Percentiles rank a stretch among this genome's conserved stretches.
These are phyloP conservation scores for Hyphodiscus sp. DNA, from an alignment of 2,329 filamentous ascomycete species.

Conservation along the genomic window DNA sequence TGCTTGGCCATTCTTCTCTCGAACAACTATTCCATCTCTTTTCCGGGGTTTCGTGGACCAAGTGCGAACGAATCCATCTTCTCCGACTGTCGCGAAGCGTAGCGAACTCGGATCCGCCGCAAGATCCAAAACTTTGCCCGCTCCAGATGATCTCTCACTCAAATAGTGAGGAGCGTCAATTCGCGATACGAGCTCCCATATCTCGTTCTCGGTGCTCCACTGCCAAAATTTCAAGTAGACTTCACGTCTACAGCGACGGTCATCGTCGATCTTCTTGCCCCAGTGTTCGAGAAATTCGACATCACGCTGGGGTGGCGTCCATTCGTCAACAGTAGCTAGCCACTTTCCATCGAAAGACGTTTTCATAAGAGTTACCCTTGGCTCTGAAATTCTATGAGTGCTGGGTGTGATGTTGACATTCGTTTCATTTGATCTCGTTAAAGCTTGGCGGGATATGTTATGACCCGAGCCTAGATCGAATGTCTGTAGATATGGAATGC, in stretches of 20 bases:
- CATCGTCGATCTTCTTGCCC: conserved; percentile 37
- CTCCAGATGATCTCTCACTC: conserved; percentile 39
- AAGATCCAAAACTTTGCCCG: conserved; percentile 62
- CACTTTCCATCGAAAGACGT: conserved; percentile 78
- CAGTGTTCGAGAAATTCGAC: conserved; percentile 49
- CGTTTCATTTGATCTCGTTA: conserved; percentile 82
- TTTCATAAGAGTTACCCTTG: conserved; percentile 67
- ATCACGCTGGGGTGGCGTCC: conserved; percentile 69
- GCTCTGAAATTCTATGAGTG: conserved; percentile 66
- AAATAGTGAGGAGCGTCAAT: conserved; percentile 76
- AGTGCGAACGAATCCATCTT: conserved; percentile 69
- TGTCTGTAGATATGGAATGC: conserved; percentile 67
- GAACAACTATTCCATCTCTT: conserved; percentile 60
- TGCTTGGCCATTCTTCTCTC: conserved; percentile 49
- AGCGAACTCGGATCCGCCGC: conserved; percentile 60
- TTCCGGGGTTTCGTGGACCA: conserved; percentile 73
- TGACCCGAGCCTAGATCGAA: conserved; percentile 77
- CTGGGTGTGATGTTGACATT: conserved; percentile 70
- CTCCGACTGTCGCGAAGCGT: conserved; percentile 79
- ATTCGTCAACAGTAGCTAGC: conserved; percentile 89
- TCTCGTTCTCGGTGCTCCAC: conserved; percentile 47
- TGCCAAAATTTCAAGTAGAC: conserved; percentile 89
- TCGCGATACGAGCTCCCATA: conserved; percentile 72
- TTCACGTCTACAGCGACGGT: conserved; percentile 54
- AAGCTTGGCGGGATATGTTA: conserved; percentile 77